phyloP scores from a whole-genome alignment of 441 rosid species.

The Gossypium armourianum region DNA sequence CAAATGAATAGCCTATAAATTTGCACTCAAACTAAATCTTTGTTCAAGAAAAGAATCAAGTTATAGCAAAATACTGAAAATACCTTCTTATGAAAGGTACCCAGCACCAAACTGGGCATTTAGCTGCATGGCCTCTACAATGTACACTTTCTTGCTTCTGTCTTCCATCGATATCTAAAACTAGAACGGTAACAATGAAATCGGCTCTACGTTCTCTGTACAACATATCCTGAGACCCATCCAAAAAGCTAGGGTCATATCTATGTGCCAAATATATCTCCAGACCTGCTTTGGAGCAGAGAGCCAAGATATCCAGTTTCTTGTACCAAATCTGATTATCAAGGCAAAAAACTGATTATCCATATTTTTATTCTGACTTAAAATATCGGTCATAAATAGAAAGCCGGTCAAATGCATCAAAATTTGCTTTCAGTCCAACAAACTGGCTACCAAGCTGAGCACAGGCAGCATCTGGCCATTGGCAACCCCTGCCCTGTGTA shows the following conservation, averaged over 20 bases:
- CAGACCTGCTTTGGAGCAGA: neutral
- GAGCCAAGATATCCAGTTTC: constrained; percentile 2
- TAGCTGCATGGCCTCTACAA: constrained; percentile 2
- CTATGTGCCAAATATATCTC: constrained; percentile 4
- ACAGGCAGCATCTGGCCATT: constrained; percentile 88
- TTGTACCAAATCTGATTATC: neutral
- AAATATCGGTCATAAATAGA: constrained; percentile 69
- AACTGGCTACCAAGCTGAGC: constrained; percentile 75
- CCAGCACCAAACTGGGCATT: neutral
- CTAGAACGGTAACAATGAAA: constrained; percentile 11
- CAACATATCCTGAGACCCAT: constrained; percentile 18
- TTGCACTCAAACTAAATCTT: neutral
- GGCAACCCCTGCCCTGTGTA: constrained; percentile 62
- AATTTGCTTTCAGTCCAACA: constrained; percentile 72
- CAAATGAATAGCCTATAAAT: neutral
- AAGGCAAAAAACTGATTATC: neutral
- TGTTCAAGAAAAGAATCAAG: constrained; percentile 9
- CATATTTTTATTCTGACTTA: constrained; percentile 34
- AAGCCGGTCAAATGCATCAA: constrained; percentile 76
- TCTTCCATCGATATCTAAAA: constrained; percentile 2
- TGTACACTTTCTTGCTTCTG: neutral
- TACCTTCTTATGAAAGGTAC: neutral
- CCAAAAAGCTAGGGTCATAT: constrained; percentile 20
- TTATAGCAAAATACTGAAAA: constrained; percentile 2
- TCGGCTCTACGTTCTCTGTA: constrained; percentile 26